These are phyloP conservation scores for Neurospora crassa DNA, from an alignment of 2,329 filamentous ascomycete species.

Conservation along the genomic window DNA sequence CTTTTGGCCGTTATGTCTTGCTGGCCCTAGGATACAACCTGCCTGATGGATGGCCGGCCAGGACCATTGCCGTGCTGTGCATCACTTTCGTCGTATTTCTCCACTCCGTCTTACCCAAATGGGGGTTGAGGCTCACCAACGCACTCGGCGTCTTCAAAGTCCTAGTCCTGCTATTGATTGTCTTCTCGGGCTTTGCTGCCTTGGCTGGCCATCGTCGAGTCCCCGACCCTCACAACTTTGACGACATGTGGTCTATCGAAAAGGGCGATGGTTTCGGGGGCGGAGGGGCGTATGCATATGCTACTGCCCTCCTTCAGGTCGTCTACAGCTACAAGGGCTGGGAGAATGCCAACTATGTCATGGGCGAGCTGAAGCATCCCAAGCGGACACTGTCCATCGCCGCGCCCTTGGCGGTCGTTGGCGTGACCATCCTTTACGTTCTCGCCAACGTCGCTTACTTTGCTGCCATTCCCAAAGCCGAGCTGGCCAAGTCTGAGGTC, in stretches of 20 bases:
- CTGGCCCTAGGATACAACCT: conserved; percentile 28
- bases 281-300: conserved; percentile 34
- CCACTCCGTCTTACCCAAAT: conserved; percentile 43
- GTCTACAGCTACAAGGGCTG: conserved; percentile 48
- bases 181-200: conserved; percentile 51
- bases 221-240: conserved; percentile 45
- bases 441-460: conserved; percentile 59
- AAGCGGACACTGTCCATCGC: conserved; percentile 38
- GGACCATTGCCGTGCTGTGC: conserved; percentile 43
- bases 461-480: conserved; percentile 48
- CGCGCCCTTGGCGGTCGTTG: conserved; percentile 47
- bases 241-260: conserved; percentile 41
- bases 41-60: conserved; percentile 45
- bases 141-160: conserved; percentile 52
- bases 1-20: conserved; percentile 47
- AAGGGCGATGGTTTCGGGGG: conserved; percentile 18
- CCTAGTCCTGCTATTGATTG: conserved; percentile 47
- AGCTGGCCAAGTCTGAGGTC: conserved; percentile 50
- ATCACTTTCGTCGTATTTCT: conserved; percentile 44
- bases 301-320: conserved; percentile 47
- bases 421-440: conserved; percentile 50
- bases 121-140: conserved; percentile 50
- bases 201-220: conserved; percentile 35
- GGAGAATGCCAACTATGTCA: conserved; percentile 55
- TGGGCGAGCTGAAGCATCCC: conserved; percentile 34